Conservation (phyloP, 768 basidiomycete genomes). For the Heimioporus sp. region DNA sequence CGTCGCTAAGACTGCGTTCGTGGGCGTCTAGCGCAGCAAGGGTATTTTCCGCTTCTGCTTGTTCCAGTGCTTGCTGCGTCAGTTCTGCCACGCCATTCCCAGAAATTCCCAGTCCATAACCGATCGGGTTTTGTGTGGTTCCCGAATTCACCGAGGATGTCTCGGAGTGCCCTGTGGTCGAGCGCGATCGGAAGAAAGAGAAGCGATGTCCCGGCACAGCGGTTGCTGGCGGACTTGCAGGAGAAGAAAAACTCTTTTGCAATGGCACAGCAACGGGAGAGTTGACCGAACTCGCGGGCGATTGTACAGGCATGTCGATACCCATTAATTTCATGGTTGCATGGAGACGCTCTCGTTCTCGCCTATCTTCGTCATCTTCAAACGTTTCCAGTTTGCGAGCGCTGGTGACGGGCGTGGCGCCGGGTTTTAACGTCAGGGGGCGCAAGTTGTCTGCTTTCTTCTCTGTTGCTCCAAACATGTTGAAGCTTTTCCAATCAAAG, state of each 20-base stretch:
- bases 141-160: constrained; percentile 48
- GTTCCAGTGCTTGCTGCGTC: constrained; percentile 75
- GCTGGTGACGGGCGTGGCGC: constrained; percentile 49
- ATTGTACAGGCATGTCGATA: constrained; percentile 62
- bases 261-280: constrained; percentile 33
- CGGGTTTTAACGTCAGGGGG: constrained; percentile 72
- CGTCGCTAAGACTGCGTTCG: constrained; percentile 67
- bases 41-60: constrained; percentile 72
- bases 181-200: constrained; percentile 66
- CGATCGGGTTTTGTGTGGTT: constrained; percentile 33
- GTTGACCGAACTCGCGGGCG: constrained; percentile 28
- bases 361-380: constrained; percentile 91
- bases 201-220: constrained; percentile 48
- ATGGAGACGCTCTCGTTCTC: constrained; percentile 81
- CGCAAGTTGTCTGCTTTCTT: constrained; percentile 66
- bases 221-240: constrained; percentile 28
- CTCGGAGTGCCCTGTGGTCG: constrained; percentile 43
- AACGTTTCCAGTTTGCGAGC: constrained; percentile 81
- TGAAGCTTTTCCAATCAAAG: constrained; percentile 81
- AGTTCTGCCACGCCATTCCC: constrained; percentile 40
- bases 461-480: constrained; percentile 60
- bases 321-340: constrained; percentile 96
- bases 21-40: constrained; percentile 79
- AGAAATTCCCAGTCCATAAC: constrained; percentile 29
- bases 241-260: constrained; percentile 42